Evolutionary conservation across 78 protist species (phyloP).

Genomic region (Monocercomonoides exilis): DNA sequence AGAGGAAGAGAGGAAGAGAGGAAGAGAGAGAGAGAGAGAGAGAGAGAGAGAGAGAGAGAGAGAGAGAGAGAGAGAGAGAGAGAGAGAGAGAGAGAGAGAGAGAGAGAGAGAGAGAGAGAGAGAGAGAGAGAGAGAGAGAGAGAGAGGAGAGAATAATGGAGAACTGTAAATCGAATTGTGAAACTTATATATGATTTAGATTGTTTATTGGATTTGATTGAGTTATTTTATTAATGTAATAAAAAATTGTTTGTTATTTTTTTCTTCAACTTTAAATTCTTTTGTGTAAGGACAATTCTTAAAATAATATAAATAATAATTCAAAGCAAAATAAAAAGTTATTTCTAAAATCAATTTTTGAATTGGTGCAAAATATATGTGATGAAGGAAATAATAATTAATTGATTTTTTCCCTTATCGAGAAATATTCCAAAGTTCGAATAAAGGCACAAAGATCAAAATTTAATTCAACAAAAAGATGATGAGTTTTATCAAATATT

Average conservation of each 20-base stretch:
- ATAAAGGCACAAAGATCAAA: slow-evolving; percentile 5
- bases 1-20: background rate
- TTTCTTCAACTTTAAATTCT: background rate
- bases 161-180: background rate
- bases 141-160: too few species aligned
- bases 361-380: background rate
- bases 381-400: background rate
- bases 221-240: background rate
- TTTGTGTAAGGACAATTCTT: background rate
- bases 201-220: background rate
- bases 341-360: background rate
- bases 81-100: background rate
- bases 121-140: background rate
- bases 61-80: background rate
- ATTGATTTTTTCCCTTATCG: background rate
- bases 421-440: slow-evolving; percentile 18
- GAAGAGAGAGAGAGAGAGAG: background rate
- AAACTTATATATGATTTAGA: background rate
- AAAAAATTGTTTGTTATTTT: background rate
- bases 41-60: background rate
- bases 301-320: slow-evolving; percentile 14
- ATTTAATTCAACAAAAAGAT: background rate
- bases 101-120: slow-evolving; percentile 10
- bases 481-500: background rate
- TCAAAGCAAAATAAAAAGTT: slow-evolving; percentile 4